Evolutionary conservation across 768 basidiomycete species (phyloP).

Genomic region (Strobilomyces dryophilus): DNA sequence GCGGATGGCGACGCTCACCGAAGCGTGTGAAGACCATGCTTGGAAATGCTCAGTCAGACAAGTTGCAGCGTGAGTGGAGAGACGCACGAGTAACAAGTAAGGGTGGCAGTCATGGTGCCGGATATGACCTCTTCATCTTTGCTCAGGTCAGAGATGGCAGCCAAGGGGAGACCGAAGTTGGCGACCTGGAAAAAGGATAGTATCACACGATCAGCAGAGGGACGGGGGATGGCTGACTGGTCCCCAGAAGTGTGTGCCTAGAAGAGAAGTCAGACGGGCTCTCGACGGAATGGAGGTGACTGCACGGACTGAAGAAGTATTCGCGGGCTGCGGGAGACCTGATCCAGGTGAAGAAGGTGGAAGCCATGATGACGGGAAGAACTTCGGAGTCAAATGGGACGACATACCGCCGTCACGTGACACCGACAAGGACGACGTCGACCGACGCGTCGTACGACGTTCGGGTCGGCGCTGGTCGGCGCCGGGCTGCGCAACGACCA

Average conservation of each 20-base stretch:
- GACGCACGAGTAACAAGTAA: constrained; percentile 89
- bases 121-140: constrained; percentile 98
- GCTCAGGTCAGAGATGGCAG: constrained; percentile 83
- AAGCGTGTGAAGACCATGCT: constrained; percentile 93
- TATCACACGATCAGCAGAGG: constrained; percentile 1
- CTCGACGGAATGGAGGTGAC: background rate
- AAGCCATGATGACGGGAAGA: constrained; percentile 53
- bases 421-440: background rate
- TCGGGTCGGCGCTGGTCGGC: background rate
- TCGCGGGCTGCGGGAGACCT: constrained; percentile 88
- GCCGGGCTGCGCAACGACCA: background rate
- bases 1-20: constrained; percentile 40
- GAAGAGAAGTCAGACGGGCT: constrained; percentile 17
- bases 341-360: constrained; percentile 84
- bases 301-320: constrained; percentile 88
- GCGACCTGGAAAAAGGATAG: constrained; percentile 59
- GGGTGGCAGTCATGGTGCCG: constrained; percentile 91
- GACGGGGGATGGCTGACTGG: constrained; percentile 57
- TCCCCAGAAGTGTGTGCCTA: constrained; percentile 98
- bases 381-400: background rate
- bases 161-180: constrained; percentile 97
- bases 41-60: constrained; percentile 3
- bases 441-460: background rate
- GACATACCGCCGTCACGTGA: constrained; percentile 12
- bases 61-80: constrained; percentile 6